phyloP scores from a whole-genome alignment of 768 basidiomycete species.

The Podaxis sp. region DNA sequence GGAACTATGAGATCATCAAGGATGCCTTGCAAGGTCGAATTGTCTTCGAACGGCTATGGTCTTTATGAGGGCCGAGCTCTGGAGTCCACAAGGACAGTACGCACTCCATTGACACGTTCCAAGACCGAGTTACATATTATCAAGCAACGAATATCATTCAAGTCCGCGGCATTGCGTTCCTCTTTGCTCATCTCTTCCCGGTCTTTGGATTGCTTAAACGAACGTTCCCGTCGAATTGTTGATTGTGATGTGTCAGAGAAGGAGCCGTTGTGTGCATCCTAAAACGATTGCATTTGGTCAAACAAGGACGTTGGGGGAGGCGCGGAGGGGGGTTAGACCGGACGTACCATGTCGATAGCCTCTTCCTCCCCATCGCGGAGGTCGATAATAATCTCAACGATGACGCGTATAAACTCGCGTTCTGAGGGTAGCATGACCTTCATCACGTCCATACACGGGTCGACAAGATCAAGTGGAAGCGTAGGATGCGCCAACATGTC shows the following conservation, averaged over 20 bases:
- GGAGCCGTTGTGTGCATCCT: constrained; percentile 7
- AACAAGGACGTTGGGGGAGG: neutral
- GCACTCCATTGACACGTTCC: constrained; percentile 86
- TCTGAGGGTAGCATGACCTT: constrained; percentile 81
- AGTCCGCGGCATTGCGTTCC: constrained; percentile 62
- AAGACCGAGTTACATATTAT: constrained; percentile 84
- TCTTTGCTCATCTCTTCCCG: constrained; percentile 65
- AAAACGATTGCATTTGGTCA: neutral
- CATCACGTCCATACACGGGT: constrained; percentile 83
- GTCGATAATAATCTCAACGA: constrained; percentile 38
- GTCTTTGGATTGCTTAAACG: constrained; percentile 37
- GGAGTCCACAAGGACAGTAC: constrained; percentile 30
- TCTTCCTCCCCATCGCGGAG: constrained; percentile 34
- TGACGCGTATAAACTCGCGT: constrained; percentile 43
- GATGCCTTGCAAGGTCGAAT: constrained; percentile 79
- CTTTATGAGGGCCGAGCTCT: constrained; percentile 19
- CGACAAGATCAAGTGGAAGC: constrained; percentile 77
- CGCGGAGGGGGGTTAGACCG: neutral
- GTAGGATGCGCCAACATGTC: constrained; percentile 87
- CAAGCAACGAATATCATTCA: constrained; percentile 81
- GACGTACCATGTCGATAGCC: constrained; percentile 18
- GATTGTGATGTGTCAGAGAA: constrained; percentile 22
- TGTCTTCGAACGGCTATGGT: constrained; percentile 67
- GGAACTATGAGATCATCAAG: constrained; percentile 88
- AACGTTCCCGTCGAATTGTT: constrained; percentile 29